These are phyloP conservation scores for Globisporangium sylvaticum DNA, from an alignment of 352 stramenopile genomes.

Conservation along the genomic window DNA sequence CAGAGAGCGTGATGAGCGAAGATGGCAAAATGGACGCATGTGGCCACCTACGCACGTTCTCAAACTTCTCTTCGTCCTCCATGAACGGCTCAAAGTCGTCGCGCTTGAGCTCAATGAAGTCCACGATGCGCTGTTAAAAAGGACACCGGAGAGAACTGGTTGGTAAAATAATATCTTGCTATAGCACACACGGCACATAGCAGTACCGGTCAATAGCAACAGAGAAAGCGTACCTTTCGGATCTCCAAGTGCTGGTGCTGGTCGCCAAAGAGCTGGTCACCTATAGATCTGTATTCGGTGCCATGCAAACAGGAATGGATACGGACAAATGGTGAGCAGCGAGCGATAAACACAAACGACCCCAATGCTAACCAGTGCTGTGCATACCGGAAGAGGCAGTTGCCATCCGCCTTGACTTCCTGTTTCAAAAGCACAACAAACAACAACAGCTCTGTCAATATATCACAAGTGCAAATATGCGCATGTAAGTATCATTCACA, in stretches of 20 bases:
- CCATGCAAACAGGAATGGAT: neutral
- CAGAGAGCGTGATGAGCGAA: neutral
- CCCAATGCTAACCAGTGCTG: neutral
- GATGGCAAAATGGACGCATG: neutral
- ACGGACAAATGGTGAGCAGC: neutral
- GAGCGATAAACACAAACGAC: conserved; percentile 18
- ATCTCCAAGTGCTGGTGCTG: conserved; percentile 62
- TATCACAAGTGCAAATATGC: too few relatives aligned
- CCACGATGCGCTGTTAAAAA: conserved; percentile 50
- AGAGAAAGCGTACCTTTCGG: conserved; percentile 39
- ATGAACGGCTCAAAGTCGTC: conserved; percentile 85
- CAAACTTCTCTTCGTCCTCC: conserved; percentile 85
- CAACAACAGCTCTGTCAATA: neutral
- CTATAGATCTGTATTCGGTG: conserved; percentile 36
- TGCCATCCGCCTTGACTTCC: conserved; percentile 77
- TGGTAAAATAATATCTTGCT: too few relatives aligned
- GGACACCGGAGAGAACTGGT: too few relatives aligned
- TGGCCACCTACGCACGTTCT: conserved; percentile 40
- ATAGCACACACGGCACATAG: neutral
- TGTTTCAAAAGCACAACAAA: conserved; percentile 17
- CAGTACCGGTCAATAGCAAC: neutral
- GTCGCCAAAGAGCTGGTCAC: conserved; percentile 73
- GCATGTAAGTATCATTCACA: too few relatives aligned
- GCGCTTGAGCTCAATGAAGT: conserved; percentile 68
- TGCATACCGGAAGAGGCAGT: conserved; percentile 77